These are phyloP conservation scores for Tricholoma matsutake DNA, from an alignment of 768 basidiomycete species.

Conservation along the genomic window DNA sequence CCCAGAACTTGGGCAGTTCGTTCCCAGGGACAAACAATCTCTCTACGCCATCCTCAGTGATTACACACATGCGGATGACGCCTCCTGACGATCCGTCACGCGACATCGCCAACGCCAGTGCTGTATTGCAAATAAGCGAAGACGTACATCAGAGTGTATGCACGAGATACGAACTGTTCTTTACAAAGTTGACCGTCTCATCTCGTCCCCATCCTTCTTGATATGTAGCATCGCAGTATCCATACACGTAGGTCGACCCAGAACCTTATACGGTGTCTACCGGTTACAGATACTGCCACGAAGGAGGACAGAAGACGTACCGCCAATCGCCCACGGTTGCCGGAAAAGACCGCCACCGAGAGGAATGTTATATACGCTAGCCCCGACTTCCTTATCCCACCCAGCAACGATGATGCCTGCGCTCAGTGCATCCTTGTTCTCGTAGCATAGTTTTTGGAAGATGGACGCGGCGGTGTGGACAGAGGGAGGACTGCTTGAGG, in stretches of 20 bases:
- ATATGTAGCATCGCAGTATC: slow-evolving; percentile 99
- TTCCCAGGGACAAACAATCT: slow-evolving; percentile 90
- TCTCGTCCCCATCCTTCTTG: slow-evolving; percentile 88
- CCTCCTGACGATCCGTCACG: slow-evolving; percentile 98
- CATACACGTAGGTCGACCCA: slow-evolving; percentile 97
- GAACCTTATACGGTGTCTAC: slow-evolving; percentile 53
- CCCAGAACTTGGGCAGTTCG: slow-evolving; percentile 87
- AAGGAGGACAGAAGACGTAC: slow-evolving; percentile 37
- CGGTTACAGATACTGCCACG: slow-evolving; percentile 1
- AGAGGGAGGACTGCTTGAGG: slow-evolving; percentile 62
- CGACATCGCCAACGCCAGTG: slow-evolving; percentile 92
- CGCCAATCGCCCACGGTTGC: slow-evolving; percentile 98
- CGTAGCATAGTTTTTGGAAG: slow-evolving; percentile 88
- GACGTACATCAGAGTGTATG: background rate
- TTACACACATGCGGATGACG: slow-evolving; percentile 95
- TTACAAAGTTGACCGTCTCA: slow-evolving; percentile 91
- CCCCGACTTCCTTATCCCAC: slow-evolving; percentile 90
- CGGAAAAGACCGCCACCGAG: slow-evolving; percentile 95
- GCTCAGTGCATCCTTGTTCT: slow-evolving; percentile 84
- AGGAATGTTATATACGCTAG: slow-evolving; percentile 95
- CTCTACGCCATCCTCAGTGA: slow-evolving; percentile 90
- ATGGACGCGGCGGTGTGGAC: slow-evolving; percentile 79
- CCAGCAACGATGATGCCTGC: slow-evolving; percentile 98
- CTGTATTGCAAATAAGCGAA: slow-evolving; percentile 35
- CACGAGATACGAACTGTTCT: slow-evolving; percentile 73